A percentile compares a stretch with the other conserved stretches of the same genome.
phyloP scores from a whole-genome alignment of 192 early-diverging fungal genomes.

The Backusella sp. region DNA sequence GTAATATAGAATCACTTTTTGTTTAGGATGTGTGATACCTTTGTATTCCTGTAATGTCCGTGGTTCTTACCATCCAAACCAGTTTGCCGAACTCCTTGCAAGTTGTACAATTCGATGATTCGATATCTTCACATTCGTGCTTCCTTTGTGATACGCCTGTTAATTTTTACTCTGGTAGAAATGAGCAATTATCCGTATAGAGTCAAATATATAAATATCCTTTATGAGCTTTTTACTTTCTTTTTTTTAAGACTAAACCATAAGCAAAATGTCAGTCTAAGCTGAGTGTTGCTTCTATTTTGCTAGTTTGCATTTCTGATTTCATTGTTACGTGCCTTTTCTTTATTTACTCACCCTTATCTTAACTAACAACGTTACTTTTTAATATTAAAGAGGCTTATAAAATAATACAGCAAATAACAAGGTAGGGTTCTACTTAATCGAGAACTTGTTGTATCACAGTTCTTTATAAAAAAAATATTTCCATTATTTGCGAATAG shows the following conservation, averaged over 20 bases:
- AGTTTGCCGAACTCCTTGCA: background rate
- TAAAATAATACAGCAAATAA: background rate
- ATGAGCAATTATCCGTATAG: background rate
- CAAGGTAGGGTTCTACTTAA: background rate
- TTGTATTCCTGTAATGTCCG: background rate
- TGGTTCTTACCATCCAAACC: background rate
- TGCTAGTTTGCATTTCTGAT: background rate
- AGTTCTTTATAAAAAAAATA: background rate
- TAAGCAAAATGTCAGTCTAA: background rate
- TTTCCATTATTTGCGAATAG: background rate
- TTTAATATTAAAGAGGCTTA: background rate
- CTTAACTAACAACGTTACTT: too few species aligned
- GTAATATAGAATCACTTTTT: background rate
- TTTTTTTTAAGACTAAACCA: background rate
- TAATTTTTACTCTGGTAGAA: background rate
- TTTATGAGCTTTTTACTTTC: background rate
- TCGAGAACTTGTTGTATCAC: background rate
- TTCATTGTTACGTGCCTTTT: background rate
- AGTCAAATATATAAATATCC: background rate
- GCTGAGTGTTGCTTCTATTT: background rate
- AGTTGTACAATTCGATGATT: conserved; percentile 12
- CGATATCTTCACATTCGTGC: conserved; percentile 13
- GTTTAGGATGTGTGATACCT: background rate
- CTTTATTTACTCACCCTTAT: background rate
- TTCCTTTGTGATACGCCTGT: conserved; percentile 8